These are phyloP conservation scores for Delonix regia DNA, from an alignment of 306 rosid genomes.

Conservation along the genomic window DNA sequence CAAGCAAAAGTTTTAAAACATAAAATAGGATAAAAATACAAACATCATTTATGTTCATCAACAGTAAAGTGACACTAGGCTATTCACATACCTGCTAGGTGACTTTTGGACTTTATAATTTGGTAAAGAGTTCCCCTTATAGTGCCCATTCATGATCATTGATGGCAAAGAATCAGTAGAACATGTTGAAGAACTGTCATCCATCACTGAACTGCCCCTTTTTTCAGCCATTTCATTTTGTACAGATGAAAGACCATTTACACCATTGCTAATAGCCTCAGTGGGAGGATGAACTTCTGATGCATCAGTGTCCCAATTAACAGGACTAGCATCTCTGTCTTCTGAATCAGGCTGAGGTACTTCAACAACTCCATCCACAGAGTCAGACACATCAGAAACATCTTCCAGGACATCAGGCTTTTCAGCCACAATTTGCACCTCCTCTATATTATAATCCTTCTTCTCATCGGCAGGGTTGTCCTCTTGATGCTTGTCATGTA, in stretches of 20 bases:
- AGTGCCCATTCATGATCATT: conserved; percentile 60
- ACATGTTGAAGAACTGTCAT: conserved; percentile 97
- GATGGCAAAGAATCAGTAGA: conserved; percentile 95
- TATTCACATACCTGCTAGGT: conserved; percentile 61
- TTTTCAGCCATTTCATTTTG: conserved; percentile 74
- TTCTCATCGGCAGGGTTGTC: conserved; percentile 55
- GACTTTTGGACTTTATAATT: conserved; percentile 62
- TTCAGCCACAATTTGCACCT: conserved; percentile 56
- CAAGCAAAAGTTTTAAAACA: conserved; percentile 36
- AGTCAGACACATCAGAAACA: conserved; percentile 86
- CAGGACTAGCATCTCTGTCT: conserved; percentile 84
- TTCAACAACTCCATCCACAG: conserved; percentile 74
- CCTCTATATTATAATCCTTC: conserved; percentile 57
- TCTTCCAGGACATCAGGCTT: conserved; percentile 70
- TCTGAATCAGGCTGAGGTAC: conserved; percentile 78
- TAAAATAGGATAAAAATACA: conserved; percentile 14
- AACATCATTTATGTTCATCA: conserved; percentile 8
- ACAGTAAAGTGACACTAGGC: conserved; percentile 26
- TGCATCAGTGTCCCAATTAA: conserved; percentile 95
- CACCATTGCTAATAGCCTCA: conserved; percentile 69
- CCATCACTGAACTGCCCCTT: conserved; percentile 65
- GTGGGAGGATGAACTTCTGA: conserved; percentile 80
- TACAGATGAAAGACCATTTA: conserved; percentile 56
- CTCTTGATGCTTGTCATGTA: conserved; percentile 51
- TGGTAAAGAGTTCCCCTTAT: conserved; percentile 61